These are phyloP conservation scores for Protoeuglena noctilucae DNA, from an alignment of 139 green algal genomes.

Conservation along the genomic window DNA sequence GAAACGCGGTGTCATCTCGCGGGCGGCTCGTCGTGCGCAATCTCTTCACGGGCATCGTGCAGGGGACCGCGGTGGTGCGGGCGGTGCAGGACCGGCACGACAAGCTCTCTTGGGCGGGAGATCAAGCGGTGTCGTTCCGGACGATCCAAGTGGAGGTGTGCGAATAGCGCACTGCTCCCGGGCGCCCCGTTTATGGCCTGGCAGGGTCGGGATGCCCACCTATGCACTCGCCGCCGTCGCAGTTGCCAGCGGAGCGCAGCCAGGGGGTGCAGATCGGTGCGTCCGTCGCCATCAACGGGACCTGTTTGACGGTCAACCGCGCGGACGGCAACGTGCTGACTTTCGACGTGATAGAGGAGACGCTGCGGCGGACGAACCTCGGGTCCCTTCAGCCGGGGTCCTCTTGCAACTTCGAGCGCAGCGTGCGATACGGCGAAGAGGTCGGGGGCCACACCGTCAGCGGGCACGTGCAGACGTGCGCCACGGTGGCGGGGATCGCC, in stretches of 20 bases:
- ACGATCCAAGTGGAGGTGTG: no score
- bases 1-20: no score
- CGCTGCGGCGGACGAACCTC: conserved; percentile 74
- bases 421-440: conserved; percentile 70
- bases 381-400: conserved; percentile 34
- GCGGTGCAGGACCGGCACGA: background rate
- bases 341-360: conserved; percentile 91
- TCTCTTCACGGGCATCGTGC: conserved; percentile 72
- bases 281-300: conserved; percentile 83
- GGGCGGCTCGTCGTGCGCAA: background rate
- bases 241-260: no score
- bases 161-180: no score
- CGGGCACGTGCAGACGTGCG: conserved; percentile 73
- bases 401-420: conserved; percentile 74
- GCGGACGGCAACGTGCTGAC: conserved; percentile 20
- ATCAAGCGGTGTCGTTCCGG: no score
- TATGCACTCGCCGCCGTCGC: no score
- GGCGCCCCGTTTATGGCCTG: no score
- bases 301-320: conserved; percentile 66
- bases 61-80: conserved; percentile 49
- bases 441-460: conserved; percentile 85
- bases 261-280: conserved; percentile 50
- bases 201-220: no score
- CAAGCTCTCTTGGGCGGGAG: no score
- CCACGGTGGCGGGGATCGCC: conserved; percentile 21